Evolutionary conservation across 495 filamentous ascomycete species (phyloP).

Genomic region (Stereocaulon alpinum): DNA sequence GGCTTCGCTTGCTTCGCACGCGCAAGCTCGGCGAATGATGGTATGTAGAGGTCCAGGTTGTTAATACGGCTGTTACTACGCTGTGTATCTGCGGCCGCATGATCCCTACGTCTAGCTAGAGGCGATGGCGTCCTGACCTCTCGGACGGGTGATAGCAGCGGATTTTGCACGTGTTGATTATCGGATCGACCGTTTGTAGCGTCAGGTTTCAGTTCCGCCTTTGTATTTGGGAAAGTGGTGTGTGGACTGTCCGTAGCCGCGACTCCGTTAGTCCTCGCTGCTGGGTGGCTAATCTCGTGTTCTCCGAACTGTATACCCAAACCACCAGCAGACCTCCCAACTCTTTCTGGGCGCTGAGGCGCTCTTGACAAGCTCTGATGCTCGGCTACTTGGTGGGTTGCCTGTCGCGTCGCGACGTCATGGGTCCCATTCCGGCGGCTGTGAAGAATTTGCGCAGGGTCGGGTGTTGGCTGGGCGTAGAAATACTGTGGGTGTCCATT

Average conservation of each 20-base stretch:
- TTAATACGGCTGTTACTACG: conserved; percentile 2
- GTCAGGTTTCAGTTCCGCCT: conserved; percentile 9
- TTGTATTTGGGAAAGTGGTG: conserved; percentile 10
- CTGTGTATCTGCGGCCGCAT: neutral
- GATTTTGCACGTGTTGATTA: conserved; percentile 16
- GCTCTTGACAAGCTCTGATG: neutral
- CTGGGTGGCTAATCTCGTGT: conserved; percentile 10
- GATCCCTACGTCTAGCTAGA: conserved; percentile 23
- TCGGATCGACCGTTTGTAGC: conserved; percentile 8
- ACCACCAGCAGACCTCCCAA: conserved; percentile 8
- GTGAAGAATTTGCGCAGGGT: conserved; percentile 26
- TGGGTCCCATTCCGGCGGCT: conserved; percentile 21
- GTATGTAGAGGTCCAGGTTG: conserved; percentile 18
- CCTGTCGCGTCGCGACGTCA: conserved; percentile 8
- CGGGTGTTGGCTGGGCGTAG: conserved; percentile 23
- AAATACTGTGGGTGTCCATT: conserved; percentile 10
- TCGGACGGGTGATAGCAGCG: conserved; percentile 36
- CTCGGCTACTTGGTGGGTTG: conserved; percentile 5
- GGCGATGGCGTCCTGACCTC: conserved; percentile 39
- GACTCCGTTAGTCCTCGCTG: conserved; percentile 6
- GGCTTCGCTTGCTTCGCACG: conserved; percentile 23
- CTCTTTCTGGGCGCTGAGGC: conserved; percentile 7
- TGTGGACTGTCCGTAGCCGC: conserved; percentile 2
- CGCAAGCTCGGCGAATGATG: conserved; percentile 16
- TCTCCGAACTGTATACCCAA: conserved; percentile 21